Conservation (phyloP, 768 basidiomycete genomes). For the Pleurotus salmoneostramineus region DNA sequence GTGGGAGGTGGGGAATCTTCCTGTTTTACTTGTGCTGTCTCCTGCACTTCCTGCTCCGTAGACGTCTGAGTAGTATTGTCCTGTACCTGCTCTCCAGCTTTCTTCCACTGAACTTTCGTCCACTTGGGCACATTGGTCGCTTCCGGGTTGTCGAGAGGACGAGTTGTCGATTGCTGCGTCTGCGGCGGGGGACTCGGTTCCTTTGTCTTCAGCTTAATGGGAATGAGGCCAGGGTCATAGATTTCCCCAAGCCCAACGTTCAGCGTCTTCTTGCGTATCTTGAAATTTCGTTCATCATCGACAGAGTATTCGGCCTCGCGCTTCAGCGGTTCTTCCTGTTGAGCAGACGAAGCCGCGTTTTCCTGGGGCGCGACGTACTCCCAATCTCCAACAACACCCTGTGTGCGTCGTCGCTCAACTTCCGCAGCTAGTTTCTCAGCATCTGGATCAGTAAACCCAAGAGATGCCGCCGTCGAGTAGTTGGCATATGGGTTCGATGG, state of each 20-base stretch:
- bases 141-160: slow-evolving; percentile 4
- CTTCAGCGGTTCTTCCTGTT: slow-evolving; percentile 24
- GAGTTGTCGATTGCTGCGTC: slow-evolving; percentile 3
- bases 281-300: slow-evolving; percentile 51
- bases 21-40: not conserved
- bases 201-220: slow-evolving; percentile 56
- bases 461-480: slow-evolving; percentile 83
- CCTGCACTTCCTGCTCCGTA: not conserved
- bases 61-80: not conserved
- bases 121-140: slow-evolving; percentile 24
- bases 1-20: not conserved
- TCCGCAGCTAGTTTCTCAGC: slow-evolving; percentile 61
- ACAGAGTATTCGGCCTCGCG: slow-evolving; percentile 32
- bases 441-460: slow-evolving; percentile 80
- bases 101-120: slow-evolving; percentile 32
- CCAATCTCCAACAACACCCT: slow-evolving; percentile 81
- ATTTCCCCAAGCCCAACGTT: slow-evolving; percentile 67
- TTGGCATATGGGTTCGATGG: slow-evolving; percentile 70
- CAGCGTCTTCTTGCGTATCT: slow-evolving; percentile 61
- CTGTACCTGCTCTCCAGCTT: slow-evolving; percentile 9
- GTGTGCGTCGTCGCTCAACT: slow-evolving; percentile 50
- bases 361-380: slow-evolving; percentile 44
- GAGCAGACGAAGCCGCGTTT: slow-evolving; percentile 11
- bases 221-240: slow-evolving; percentile 74
- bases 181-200: slow-evolving; percentile 13